phyloP scores from a whole-genome alignment of 805 yeast genomes.

The Starmerella vaccinii region DNA sequence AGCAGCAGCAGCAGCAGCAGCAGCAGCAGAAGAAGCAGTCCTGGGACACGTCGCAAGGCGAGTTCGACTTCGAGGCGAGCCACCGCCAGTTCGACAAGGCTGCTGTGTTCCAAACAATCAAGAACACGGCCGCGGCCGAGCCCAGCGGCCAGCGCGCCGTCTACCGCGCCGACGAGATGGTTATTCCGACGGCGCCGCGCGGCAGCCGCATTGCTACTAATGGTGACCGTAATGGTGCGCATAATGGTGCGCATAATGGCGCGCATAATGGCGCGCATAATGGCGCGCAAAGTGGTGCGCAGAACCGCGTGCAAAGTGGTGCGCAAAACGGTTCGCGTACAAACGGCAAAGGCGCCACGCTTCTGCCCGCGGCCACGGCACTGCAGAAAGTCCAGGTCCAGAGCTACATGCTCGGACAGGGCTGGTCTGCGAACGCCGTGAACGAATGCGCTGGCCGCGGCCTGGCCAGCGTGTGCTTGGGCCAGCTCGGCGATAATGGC shows the following conservation, averaged over 20 bases:
- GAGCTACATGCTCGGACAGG: slow-evolving; percentile 8
- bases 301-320: too few relatives aligned
- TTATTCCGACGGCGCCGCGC: background rate
- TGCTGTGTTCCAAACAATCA: slow-evolving; percentile 1
- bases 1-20: background rate
- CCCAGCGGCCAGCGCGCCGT: background rate
- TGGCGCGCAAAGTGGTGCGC: too few relatives aligned
- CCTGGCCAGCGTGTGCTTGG: background rate
- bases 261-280: too few relatives aligned
- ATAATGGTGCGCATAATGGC: too few relatives aligned
- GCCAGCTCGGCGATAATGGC: background rate
- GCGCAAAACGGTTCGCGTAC: too few relatives aligned
- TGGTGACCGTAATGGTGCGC: background rate
- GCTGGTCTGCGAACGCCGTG: slow-evolving; percentile 2
- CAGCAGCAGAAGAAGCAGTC: background rate
- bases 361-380: background rate
- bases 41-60: background rate
- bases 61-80: slow-evolving; percentile 5
- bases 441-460: slow-evolving; percentile 2
- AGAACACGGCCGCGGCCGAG: background rate
- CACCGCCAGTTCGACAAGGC: slow-evolving; percentile 2
- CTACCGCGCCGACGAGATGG: slow-evolving; percentile 1
- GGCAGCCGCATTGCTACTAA: background rate
- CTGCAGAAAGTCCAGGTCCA: slow-evolving; percentile 5
- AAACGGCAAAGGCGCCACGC: too few relatives aligned